Evolutionary conservation across 805 yeast species (phyloP).

Genomic region (Schizosaccharomyces cryophilus): DNA sequence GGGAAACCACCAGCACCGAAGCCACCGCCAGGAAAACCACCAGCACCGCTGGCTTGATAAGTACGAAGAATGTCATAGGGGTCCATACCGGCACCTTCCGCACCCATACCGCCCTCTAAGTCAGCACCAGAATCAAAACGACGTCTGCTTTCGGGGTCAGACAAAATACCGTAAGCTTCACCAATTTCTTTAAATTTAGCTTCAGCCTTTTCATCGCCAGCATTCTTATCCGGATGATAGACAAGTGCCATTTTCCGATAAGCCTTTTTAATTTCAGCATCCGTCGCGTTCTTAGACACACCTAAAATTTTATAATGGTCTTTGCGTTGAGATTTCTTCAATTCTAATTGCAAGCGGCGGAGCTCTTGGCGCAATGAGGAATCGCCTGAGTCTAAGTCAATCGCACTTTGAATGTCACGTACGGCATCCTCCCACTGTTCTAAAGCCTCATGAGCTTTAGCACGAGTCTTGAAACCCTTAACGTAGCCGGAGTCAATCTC

Average conservation of each 20-base stretch:
- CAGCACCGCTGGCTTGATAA: constrained; percentile 7
- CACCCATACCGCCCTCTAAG: constrained; percentile 24
- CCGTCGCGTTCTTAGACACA: constrained; percentile 37
- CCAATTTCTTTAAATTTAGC: constrained; percentile 57
- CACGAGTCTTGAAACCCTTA: constrained; percentile 27
- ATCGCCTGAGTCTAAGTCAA: constrained; percentile 18
- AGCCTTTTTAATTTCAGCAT: constrained; percentile 56
- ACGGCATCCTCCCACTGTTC: constrained; percentile 19
- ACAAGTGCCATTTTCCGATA: constrained; percentile 61
- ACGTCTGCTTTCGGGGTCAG: constrained; percentile 68
- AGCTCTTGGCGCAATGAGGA: constrained; percentile 15
- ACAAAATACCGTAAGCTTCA: constrained; percentile 63
- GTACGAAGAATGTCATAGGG: constrained; percentile 20
- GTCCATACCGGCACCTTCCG: constrained; percentile 24
- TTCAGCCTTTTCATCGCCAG: constrained; percentile 52
- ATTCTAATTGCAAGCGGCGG: constrained; percentile 19
- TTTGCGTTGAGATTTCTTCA: constrained; percentile 18
- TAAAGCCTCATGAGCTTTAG: constrained; percentile 18
- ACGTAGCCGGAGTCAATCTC: constrained; percentile 40
- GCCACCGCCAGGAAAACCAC: constrained; percentile 8
- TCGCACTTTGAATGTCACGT: constrained; percentile 15
- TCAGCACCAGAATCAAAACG: constrained; percentile 76
- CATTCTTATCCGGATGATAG: constrained; percentile 75
- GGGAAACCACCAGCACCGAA: constrained; percentile 7
- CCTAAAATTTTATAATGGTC: constrained; percentile 54